Base-by-base conservation (phyloP, 805 yeast genomes). In the Candida silvicultrix region DNA sequence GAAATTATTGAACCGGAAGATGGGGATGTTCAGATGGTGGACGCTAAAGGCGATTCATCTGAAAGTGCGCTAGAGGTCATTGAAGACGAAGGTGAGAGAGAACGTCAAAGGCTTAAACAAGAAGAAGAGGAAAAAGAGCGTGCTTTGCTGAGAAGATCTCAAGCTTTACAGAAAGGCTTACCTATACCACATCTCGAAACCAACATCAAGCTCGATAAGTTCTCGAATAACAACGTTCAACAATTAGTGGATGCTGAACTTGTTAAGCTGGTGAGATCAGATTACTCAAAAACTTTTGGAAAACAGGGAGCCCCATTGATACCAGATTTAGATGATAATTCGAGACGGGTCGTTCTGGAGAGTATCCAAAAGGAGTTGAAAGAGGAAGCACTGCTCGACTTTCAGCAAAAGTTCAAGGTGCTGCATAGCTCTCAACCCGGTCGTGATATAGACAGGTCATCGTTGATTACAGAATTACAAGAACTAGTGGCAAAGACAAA, bases 81-180 rank as follows among this genome's bases (percentile, higher is more conserved):
- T 1, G 51, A 51, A 29, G 62, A 57, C 43, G 43, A 48, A 40
- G 65, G 59, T 19, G 60, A 58, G 28, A 44, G 16, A 23, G 45
- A 50, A 21, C 56, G 58, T 38, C 47, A 49, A 21, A 43, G 49
- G 31, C 44, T 25, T 2, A 25, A 52, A 15, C 44, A 43, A 23
- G 41, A 49, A n/a, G 45, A 50, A 23, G 41, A 52, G 5, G 55
- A 56, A 9, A 16, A 18, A 2, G 15, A 44, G 40, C 48, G 47
- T 22, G 64, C 62, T 12, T 49, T 65, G 32, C 51, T 65, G 8
- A 59, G 78, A 36, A 55, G 78, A 41, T 74, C 84, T 0, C 70
- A 65, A 47, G 81, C 67, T 2, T 60, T 77, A 1, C 78, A 74
- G 53, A 58, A 61, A 42, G 74, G 68, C 0, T 63, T 80, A 9